Base-by-base conservation (phyloP, 495 filamentous ascomycete species). In the Thermothielavioides terrestris region DNA sequence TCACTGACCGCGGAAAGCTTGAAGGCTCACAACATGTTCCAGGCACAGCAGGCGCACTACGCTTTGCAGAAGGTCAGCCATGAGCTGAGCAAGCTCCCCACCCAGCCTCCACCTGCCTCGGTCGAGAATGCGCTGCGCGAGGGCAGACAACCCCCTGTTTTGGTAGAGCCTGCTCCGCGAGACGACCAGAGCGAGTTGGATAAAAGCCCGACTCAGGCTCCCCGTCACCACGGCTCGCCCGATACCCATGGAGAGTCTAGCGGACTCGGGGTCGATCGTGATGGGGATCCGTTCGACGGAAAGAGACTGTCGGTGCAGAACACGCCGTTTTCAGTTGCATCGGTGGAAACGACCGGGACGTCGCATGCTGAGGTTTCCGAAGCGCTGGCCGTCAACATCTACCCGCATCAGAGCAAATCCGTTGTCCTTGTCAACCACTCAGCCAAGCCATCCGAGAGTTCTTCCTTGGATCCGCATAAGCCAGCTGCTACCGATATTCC, bases 351-450 rank as follows among this genome's bases (percentile, higher is more conserved):
- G 45, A 72, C 69, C 47, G 73, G 61, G 36, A 75, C 75, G 8
- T 69, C 74, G 0, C 69, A 71, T 40, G 72, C 74, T 9, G 82
- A 83, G 57, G 73, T 85, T 36, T 80, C 80, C 38, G 88, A 95
- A 68, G 89, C 89, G 11, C 82, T 81, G 51, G 86, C 86, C 15
- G 81, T 95, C 38, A 83, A 79, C 50, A 83, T 94, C 28, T 92
- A 84, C 60, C 82, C 88, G 2, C 89, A 95, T 62, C 87, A 89
- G 61, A 95, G 94, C 54, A 81, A 82, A 50, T 91, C 87, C 3
- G 71, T 88, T 10, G 68, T 92, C 38, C 68, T 94, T 47, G 82
- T 94, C 34, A 78, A 94, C 34, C 84, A 89, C 55, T 79, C 71
- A 74, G 65, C 64, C 52, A 65, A 66, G 55, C 61, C 68, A 12